Evolutionary conservation across 75 land plant species (phyloP).

Genomic region (Chamaecyparis obtusa): DNA sequence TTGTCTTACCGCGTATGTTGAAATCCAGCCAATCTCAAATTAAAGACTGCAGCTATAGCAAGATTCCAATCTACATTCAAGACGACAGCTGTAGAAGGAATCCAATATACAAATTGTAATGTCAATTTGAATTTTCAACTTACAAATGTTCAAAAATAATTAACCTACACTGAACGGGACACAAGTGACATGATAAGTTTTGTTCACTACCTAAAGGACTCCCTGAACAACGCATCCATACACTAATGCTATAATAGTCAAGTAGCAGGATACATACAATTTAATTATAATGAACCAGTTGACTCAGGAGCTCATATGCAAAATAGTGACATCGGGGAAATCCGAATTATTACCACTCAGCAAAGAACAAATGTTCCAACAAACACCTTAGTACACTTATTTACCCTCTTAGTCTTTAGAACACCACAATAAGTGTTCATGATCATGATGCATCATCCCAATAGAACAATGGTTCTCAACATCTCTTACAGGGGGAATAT

Average conservation of each 20-base stretch:
- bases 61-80: not conserved
- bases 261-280: not conserved
- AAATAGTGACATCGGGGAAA: not conserved
- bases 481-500: not conserved
- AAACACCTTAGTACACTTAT: constrained; percentile 7
- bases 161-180: not conserved
- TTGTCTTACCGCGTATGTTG: not conserved
- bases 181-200: not conserved
- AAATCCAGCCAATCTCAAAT: not conserved
- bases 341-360: not conserved
- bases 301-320: not conserved
- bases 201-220: not conserved
- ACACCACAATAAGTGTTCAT: not conserved
- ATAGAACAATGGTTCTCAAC: not conserved
- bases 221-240: not conserved
- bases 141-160: not conserved
- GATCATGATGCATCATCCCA: not conserved
- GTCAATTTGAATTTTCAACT: not conserved
- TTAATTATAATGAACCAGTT: not conserved
- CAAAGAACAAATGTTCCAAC: not conserved
- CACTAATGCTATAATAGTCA: not conserved
- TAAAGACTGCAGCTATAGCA: not conserved
- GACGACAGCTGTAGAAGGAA: not conserved
- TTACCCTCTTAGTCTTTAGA: not conserved
- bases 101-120: not conserved